Conservation (phyloP, 768 basidiomycete species). For the Tephrocybe sp. region DNA sequence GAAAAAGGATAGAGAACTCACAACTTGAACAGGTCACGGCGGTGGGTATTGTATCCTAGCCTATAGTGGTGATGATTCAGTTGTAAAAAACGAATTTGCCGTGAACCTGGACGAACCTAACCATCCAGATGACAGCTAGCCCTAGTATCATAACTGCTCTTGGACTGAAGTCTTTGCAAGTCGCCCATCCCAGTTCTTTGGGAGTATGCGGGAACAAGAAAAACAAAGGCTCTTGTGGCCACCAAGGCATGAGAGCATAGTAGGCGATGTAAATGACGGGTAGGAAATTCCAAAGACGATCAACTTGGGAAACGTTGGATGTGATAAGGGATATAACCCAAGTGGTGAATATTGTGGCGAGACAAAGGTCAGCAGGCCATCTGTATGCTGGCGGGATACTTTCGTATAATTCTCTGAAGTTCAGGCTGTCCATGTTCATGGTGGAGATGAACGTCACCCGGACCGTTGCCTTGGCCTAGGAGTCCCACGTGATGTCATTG, state of each 20-base stretch:
- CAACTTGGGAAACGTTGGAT: constrained; percentile 83
- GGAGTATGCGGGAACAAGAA: constrained; percentile 57
- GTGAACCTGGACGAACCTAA: constrained; percentile 31
- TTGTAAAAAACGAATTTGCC: no score
- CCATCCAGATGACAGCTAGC: constrained; percentile 67
- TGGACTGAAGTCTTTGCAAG: constrained; percentile 55
- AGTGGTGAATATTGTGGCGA: constrained; percentile 41
- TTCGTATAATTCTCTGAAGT: constrained; percentile 11
- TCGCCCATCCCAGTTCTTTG: constrained; percentile 36
- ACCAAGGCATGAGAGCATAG: constrained; percentile 73
- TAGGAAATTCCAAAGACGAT: constrained; percentile 77
- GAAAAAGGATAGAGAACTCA: constrained; percentile 11
- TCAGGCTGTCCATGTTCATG: constrained; percentile 10
- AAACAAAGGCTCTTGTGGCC: constrained; percentile 38
- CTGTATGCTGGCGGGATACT: constrained; percentile 38
- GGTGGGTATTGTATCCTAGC: no score
- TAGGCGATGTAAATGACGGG: constrained; percentile 83
- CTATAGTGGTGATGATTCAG: no score
- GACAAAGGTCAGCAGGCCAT: constrained; percentile 67
- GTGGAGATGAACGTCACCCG: no score
- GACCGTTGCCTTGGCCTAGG: no score
- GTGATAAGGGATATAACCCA: constrained; percentile 67
- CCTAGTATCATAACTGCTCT: constrained; percentile 74
- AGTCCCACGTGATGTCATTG: not conserved
- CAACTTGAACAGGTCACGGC: no score